phyloP scores from a whole-genome alignment of 202 grass and related monocot genomes.

The Panicum virgatum region DNA sequence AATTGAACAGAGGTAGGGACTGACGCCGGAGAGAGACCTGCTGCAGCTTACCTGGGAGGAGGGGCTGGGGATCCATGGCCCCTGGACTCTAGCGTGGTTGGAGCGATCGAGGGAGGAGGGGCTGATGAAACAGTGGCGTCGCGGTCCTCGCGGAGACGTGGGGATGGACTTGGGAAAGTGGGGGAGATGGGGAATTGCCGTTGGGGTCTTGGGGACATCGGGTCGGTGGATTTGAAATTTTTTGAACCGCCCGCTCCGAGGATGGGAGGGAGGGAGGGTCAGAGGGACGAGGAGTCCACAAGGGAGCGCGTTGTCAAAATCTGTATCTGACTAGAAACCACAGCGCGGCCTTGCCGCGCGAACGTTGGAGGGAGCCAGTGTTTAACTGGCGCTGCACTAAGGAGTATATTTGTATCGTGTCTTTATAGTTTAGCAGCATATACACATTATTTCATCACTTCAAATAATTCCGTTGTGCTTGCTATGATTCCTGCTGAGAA shows the following conservation, averaged over 20 bases:
- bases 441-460: too few species aligned
- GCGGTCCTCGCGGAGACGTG: background rate
- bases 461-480: too few species aligned
- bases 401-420: too few species aligned
- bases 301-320: too few species aligned
- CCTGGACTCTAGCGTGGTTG: background rate
- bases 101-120: background rate
- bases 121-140: background rate
- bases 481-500: too few species aligned
- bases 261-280: too few species aligned
- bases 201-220: background rate
- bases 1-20: background rate
- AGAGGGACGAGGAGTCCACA: too few species aligned
- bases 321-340: too few species aligned
- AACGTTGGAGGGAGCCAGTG: too few species aligned
- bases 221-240: slow-evolving; percentile 43
- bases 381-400: too few species aligned
- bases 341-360: too few species aligned
- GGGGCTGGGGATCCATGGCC: slow-evolving; percentile 62
- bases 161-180: background rate
- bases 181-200: slow-evolving; percentile 19
- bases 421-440: too few species aligned
- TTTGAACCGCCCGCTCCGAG: slow-evolving; percentile 49
- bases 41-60: slow-evolving; percentile 48
- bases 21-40: background rate